A percentile compares a stretch with the other conserved stretches of the same genome.
Conservation (phyloP, 1,284 basidiomycete species). For the Volvariella volvacea region DNA sequence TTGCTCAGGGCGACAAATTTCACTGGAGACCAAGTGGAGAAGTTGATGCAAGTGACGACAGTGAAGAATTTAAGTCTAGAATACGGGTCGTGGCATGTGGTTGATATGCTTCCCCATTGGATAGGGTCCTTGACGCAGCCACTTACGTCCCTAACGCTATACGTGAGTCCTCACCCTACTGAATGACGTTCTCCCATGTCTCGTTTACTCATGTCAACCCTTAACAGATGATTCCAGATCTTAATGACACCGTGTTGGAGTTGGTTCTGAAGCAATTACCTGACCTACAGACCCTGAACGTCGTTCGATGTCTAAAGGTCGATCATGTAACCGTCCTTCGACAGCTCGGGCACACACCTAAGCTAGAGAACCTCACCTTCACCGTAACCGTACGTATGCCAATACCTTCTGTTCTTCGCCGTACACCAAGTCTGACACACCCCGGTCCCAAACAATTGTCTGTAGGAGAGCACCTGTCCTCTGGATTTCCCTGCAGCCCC, state of each 20-base stretch:
- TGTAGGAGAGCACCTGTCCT: constrained; percentile 34
- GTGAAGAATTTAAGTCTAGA: constrained; percentile 48
- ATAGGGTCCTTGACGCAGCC: constrained; percentile 27
- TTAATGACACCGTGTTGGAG: constrained; percentile 45
- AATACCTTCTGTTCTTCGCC: no score
- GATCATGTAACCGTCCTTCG: constrained; percentile 43
- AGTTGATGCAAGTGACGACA: constrained; percentile 32
- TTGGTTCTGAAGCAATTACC: constrained; percentile 43
- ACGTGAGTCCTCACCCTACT: constrained; percentile 31
- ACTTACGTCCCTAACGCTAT: constrained; percentile 47
- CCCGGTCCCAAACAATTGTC: no score
- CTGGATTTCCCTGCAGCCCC: constrained; percentile 22
- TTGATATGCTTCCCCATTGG: constrained; percentile 56
- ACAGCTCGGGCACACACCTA: constrained; percentile 39
- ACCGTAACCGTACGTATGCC: constrained; percentile 50
- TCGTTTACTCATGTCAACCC: constrained; percentile 2
- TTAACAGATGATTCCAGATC: constrained; percentile 43
- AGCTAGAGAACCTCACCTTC: constrained; percentile 52
- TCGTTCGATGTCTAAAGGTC: constrained; percentile 51
- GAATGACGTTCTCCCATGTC: not conserved
- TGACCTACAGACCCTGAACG: constrained; percentile 45
- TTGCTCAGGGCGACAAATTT: constrained; percentile 39
- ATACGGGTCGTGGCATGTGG: constrained; percentile 50
- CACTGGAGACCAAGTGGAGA: constrained; percentile 37
- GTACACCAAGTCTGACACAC: no score